Evolutionary conservation across 371 early-diverging fungal species (phyloP).

Genomic region (Nematocida minor): DNA sequence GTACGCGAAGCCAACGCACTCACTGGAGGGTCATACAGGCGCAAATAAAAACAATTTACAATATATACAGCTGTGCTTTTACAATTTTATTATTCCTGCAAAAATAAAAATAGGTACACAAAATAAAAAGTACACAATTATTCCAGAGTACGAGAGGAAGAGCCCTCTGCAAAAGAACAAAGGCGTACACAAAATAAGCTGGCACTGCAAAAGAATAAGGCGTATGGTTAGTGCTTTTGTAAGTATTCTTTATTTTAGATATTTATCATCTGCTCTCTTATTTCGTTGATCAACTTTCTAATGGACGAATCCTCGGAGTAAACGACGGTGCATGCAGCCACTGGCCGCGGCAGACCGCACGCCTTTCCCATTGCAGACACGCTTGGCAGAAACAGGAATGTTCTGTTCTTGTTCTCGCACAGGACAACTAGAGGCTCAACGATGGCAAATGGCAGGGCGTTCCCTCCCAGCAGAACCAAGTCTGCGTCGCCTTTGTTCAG

Average conservation of each 20-base stretch:
- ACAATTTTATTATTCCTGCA: too few species aligned
- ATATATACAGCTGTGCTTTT: too few species aligned
- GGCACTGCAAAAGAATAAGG: too few species aligned
- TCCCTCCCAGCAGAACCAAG: conserved; percentile 94
- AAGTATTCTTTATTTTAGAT: conserved; percentile 9
- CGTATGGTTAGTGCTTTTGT: too few species aligned
- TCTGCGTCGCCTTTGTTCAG: conserved; percentile 95
- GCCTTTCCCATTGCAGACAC: conserved; percentile 92
- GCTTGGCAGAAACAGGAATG: conserved; percentile 89
- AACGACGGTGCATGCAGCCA: conserved; percentile 69
- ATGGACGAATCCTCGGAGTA: conserved; percentile 39
- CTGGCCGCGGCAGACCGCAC: conserved; percentile 86
- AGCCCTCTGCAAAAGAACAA: too few species aligned
- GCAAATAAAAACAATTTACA: too few species aligned
- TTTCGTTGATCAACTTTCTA: conserved; percentile 19
- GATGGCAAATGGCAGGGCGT: conserved; percentile 91
- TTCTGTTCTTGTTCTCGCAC: conserved; percentile 98
- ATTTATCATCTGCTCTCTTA: conserved; percentile 45
- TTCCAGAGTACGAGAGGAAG: too few species aligned
- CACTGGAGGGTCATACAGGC: too few species aligned
- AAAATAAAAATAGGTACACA: too few species aligned
- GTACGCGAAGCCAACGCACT: too few species aligned
- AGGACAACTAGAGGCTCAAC: conserved; percentile 86
- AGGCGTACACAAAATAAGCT: too few species aligned
- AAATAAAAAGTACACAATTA: too few species aligned